Evolutionary conservation across 2,329 filamentous ascomycete genomes (phyloP).

Genomic region (Aspergillus sp.): DNA sequence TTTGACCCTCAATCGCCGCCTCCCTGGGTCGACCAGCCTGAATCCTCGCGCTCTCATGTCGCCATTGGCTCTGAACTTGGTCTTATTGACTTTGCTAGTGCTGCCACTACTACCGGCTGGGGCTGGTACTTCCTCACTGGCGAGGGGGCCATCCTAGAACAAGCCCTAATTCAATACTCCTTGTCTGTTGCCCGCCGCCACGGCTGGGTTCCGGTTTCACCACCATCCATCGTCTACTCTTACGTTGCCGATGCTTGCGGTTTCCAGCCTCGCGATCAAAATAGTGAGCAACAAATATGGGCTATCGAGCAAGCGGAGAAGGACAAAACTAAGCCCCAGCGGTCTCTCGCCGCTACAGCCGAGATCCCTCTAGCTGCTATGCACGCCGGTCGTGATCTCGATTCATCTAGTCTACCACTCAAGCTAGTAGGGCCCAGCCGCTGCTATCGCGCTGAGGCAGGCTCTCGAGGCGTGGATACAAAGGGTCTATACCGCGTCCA

Average conservation of each 20-base stretch:
- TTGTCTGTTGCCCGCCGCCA: conserved; percentile 68
- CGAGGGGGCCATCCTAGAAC: conserved; percentile 89
- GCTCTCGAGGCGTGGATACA: conserved; percentile 82
- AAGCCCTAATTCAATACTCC: conserved; percentile 86
- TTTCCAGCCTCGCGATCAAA: conserved; percentile 87
- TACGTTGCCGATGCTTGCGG: conserved; percentile 90
- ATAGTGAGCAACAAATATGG: conserved; percentile 93
- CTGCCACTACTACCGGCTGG: conserved; percentile 84
- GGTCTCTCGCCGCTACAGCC: conserved; percentile 81
- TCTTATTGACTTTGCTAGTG: conserved; percentile 84
- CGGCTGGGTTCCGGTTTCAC: conserved; percentile 78
- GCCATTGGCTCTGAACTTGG: conserved; percentile 83
- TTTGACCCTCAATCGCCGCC: conserved; percentile 54
- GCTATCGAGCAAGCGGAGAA: conserved; percentile 65
- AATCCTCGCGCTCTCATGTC: conserved; percentile 66
- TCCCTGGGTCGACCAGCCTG: conserved; percentile 26
- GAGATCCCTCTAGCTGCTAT: conserved; percentile 94
- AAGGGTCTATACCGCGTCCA: conserved; percentile 96
- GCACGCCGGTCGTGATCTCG: conserved; percentile 72
- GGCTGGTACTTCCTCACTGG: conserved; percentile 97
- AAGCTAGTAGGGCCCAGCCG: conserved; percentile 81
- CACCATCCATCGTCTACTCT: conserved; percentile 86
- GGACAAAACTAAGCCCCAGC: conserved; percentile 66
- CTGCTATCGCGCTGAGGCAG: conserved; percentile 95
- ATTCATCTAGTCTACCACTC: conserved; percentile 66